Conservation (phyloP, 2,329 filamentous ascomycete species). For the Aaosphaeria pasadenensis region DNA sequence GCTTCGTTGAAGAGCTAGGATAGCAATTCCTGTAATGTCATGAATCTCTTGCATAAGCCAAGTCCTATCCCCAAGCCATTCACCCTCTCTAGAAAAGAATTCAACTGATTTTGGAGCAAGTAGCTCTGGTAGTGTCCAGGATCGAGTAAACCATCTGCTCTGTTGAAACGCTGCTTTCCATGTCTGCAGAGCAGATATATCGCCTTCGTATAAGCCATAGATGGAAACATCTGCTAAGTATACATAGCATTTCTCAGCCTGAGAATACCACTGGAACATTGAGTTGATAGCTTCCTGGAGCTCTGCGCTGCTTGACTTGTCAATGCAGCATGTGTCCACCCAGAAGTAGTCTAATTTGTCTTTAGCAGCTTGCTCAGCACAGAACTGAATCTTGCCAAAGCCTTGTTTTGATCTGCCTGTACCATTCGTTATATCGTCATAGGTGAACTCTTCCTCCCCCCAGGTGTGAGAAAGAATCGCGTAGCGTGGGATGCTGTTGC, state of each 20-base stretch:
- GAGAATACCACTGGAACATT: neutral
- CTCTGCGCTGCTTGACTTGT: constrained; percentile 1
- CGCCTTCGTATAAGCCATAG: neutral
- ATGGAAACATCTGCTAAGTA: neutral
- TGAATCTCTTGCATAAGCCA: neutral
- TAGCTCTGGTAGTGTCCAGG: neutral
- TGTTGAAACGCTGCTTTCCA: neutral
- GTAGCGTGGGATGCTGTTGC: constrained; percentile 1
- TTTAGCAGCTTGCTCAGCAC: constrained; percentile 2
- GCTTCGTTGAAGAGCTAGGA: neutral
- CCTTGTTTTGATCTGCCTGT: constrained; percentile 1
- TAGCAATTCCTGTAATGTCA: neutral
- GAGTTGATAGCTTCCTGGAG: neutral
- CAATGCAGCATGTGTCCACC: constrained; percentile 5
- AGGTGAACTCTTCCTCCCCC: constrained; percentile 4
- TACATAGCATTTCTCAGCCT: neutral
- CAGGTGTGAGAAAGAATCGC: constrained; percentile 9
- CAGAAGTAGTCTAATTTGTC: constrained; percentile 3
- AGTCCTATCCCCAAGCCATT: neutral
- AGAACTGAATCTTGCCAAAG: constrained; percentile 3
- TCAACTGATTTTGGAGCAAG: neutral
- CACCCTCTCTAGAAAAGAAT: neutral
- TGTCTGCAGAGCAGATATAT: neutral
- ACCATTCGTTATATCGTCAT: constrained; percentile 1
- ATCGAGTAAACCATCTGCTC: neutral